Conservation (phyloP, 345 rosid species). For the Abelmoschus esculentus region DNA sequence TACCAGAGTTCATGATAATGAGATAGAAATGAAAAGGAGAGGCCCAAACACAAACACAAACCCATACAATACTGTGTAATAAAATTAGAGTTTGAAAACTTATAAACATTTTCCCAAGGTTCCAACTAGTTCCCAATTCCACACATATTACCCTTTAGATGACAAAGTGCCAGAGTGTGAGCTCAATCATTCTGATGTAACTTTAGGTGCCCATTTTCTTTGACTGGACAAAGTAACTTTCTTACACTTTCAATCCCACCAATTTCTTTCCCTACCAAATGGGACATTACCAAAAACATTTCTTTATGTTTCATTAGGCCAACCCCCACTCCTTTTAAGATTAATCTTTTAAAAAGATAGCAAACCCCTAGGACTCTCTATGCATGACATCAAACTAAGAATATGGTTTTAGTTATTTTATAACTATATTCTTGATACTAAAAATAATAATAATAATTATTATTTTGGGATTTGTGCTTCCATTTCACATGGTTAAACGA, state of each 20-base stretch:
- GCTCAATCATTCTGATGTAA: conserved; percentile 9
- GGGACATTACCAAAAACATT: not conserved
- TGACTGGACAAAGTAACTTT: conserved; percentile 18
- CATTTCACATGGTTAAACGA: conserved; percentile 9
- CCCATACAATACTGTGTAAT: no score
- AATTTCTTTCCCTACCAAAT: conserved; percentile 16
- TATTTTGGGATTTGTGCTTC: not conserved
- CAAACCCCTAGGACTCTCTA: not conserved
- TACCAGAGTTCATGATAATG: not conserved
- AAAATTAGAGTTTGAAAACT: not conserved
- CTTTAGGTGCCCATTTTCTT: conserved; percentile 31
- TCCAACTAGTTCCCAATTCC: not conserved
- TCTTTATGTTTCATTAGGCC: not conserved
- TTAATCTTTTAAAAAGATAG: not conserved
- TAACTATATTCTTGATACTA: not conserved
- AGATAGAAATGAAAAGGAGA: not conserved
- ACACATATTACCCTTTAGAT: not conserved
- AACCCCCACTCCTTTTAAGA: not conserved
- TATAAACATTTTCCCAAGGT: not conserved
- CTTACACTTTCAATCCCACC: conserved; percentile 10
- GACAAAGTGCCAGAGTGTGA: conserved; percentile 3
- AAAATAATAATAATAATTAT: not conserved
- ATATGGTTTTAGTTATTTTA: not conserved
- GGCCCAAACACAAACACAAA: not conserved
- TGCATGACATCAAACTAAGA: not conserved